phyloP scores from a whole-genome alignment of 1,284 basidiomycete species.

The Papiliotrema terrestris region DNA sequence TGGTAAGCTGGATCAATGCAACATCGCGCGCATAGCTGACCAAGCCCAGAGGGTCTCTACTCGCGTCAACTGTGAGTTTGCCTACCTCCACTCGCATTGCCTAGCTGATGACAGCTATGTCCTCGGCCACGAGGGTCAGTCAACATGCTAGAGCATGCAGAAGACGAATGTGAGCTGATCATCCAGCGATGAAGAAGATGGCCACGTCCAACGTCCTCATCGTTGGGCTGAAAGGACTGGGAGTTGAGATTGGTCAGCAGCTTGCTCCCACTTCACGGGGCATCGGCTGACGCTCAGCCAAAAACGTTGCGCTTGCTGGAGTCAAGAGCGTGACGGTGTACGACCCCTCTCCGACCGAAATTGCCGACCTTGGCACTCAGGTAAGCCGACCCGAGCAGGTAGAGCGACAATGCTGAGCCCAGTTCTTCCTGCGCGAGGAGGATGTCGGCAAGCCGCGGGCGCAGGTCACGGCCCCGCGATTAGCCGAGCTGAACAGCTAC shows the following conservation, averaged over 20 bases:
- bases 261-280: background rate
- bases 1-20: background rate
- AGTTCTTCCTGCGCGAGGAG: constrained; percentile 91
- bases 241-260: constrained; percentile 85
- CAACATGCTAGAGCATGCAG: constrained; percentile 36
- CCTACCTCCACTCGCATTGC: constrained; percentile 15
- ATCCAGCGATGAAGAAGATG: constrained; percentile 96
- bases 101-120: constrained; percentile 66
- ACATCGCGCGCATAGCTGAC: background rate
- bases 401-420: constrained; percentile 4
- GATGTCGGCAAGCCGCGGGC: constrained; percentile 88
- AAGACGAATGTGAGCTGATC: constrained; percentile 60
- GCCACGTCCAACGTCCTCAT: constrained; percentile 93
- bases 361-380: constrained; percentile 90
- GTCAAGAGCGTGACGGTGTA: constrained; percentile 97
- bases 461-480: constrained; percentile 77
- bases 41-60: constrained; percentile 71
- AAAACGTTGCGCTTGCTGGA: constrained; percentile 92
- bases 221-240: constrained; percentile 87
- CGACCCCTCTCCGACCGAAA: constrained; percentile 81
- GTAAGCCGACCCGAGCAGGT: constrained; percentile 50
- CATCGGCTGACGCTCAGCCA: constrained; percentile 59
- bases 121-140: constrained; percentile 86
- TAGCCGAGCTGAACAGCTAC: constrained; percentile 94
- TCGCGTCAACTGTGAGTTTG: constrained; percentile 85